Evolutionary conservation across 495 filamentous ascomycete species (phyloP).

Genomic region (Aspergillus campestris): DNA sequence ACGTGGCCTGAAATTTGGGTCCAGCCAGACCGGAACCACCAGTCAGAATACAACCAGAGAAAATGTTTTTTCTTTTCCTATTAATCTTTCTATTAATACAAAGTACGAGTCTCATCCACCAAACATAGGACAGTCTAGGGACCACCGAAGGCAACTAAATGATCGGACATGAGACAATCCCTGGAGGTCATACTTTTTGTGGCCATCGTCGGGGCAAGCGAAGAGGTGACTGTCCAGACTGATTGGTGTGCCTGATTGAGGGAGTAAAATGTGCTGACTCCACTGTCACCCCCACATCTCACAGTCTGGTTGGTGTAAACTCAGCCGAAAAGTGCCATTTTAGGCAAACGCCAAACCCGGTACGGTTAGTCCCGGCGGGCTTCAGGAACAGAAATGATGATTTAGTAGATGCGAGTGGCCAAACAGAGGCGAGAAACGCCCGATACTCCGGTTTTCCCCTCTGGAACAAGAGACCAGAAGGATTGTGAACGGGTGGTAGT

Average conservation of each 20-base stretch:
- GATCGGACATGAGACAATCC: constrained; percentile 15
- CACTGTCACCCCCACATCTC: too few relatives aligned
- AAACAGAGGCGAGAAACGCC: too few relatives aligned
- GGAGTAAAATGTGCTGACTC: constrained; percentile 1
- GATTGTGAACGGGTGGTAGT: too few relatives aligned
- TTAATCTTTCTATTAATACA: too few relatives aligned
- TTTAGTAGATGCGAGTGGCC: too few relatives aligned
- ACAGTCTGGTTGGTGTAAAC: background rate
- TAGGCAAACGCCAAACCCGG: constrained; percentile 12
- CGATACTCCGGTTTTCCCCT: too few relatives aligned
- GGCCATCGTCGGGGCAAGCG: background rate
- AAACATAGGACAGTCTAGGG: background rate
- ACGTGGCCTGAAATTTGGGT: too few relatives aligned
- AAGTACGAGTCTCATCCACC: background rate
- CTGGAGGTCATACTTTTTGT: background rate
- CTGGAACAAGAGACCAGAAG: too few relatives aligned
- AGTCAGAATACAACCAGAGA: too few relatives aligned
- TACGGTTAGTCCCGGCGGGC: background rate
- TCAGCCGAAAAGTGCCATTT: constrained; percentile 2
- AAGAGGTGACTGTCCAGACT: background rate
- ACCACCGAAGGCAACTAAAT: background rate
- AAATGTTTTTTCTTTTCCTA: too few relatives aligned
- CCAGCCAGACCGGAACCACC: too few relatives aligned
- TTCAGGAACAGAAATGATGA: constrained; percentile 23
- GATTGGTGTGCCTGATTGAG: constrained; percentile 17